Evolutionary conservation across 1,139 yeast species (phyloP), one percentile per base, ranked within the genome.

Genomic region (Debaryomyces fabryi): DNA sequence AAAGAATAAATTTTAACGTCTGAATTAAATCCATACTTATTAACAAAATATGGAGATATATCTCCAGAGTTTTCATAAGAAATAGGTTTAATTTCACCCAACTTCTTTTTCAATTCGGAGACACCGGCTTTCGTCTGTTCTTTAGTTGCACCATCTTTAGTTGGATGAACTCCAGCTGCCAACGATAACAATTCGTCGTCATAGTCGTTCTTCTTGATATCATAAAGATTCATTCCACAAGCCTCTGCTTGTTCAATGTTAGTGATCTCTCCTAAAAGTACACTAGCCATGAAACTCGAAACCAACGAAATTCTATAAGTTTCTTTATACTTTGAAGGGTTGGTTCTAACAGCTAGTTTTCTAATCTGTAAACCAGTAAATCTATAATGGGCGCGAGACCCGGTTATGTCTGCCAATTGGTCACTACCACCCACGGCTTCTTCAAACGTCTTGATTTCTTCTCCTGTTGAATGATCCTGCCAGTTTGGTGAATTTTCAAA

Each of bases 321-420:
- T 1, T 74, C 60, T 3, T 65, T 62, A 65, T 87, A 90, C 15
- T 71, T 66, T n/a, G 74, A 73, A 0, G 83, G 82, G 46, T 76
- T 60, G 8, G 60, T 71, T 36, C 80, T 68, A 29, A 78, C 79
- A 1, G 86, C 83, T 46, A 91, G 69, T 59, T 88, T 88, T 56
- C 93, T 73, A 46, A 91, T 89, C 68, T 91, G 97, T 20, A 93
- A 83, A 0, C 97, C 97, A 0, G 97, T 90, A 62, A 91, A 91
- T 52, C 97, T 74, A 61, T 86, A 88, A 65, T 91, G 97, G 2
- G 96, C 96, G 57, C 86, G 80, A 9, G 96, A 88, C 3, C 97
- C 97, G 0, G 96, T 86, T 32, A 84, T 65, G 23, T 71, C 59
- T 3, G 96, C 93, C 60, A 91, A 69, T 7, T 71, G 62, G 39